Percentiles rank a stretch among this genome's conserved stretches.
Conservation (phyloP, 305 asterid species). For the Plantago coronopus region DNA sequence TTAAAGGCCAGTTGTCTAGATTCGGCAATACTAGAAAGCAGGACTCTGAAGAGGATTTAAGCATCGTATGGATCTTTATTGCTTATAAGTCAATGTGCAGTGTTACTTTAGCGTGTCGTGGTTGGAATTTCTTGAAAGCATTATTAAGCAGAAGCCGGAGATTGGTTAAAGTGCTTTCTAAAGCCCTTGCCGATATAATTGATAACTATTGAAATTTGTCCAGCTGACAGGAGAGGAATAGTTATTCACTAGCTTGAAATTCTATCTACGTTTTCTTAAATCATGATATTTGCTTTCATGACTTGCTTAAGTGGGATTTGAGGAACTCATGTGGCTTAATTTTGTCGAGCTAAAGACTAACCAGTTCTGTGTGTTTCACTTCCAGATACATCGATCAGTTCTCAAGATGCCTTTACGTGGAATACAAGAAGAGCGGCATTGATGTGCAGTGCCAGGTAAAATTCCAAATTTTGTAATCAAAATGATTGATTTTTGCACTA, state of each 20-base stretch:
- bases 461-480: not conserved
- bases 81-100: too few species aligned
- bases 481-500: not conserved
- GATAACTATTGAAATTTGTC: not conserved
- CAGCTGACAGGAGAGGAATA: not conserved
- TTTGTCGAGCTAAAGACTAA: not conserved
- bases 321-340: not conserved
- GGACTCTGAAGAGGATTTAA: not conserved
- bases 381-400: slow-evolving; percentile 79
- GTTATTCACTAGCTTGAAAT: not conserved
- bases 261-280: not conserved
- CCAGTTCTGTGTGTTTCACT: not conserved
- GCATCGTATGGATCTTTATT: not conserved
- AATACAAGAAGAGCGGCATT: slow-evolving; percentile 89
- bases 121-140: not conserved
- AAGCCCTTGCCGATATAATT: not conserved
- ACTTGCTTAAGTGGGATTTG: not conserved
- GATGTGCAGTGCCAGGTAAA: slow-evolving; percentile 98
- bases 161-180: not conserved
- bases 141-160: not conserved
- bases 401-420: slow-evolving; percentile 92
- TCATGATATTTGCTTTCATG: not conserved
- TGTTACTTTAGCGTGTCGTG: not conserved
- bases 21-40: not conserved
- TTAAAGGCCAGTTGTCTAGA: not conserved